Base-by-base conservation (phyloP, 208 protist genomes). In the Acanthamoeba royreba region DNA sequence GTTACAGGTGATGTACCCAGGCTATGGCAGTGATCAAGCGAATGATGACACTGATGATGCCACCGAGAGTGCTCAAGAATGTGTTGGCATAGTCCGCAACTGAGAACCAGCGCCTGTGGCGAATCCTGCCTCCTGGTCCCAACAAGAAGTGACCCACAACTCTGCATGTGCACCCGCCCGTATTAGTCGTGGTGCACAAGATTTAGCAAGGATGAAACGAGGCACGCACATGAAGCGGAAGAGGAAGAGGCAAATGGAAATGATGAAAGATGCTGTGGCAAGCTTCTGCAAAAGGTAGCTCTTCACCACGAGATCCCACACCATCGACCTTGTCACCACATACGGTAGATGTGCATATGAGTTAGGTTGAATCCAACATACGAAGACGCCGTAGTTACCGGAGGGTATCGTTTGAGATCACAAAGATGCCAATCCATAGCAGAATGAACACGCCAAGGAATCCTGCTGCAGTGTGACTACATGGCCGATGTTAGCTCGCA, bases 141-240 rank as follows among this genome's bases (percentile, higher is more conserved):
- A 85, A 28, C 38, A 85, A 45, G 19, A 85, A 55, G 2, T 28
- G 40, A 4, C 25, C 43, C 4, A 85, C 74, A 25, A 85, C 74
- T 15, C 74, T 85, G 40, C 31, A 25, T n/a, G n/a, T n/a, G n/a
- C n/a, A n/a, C n/a, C n/a, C n/a, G n/a, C n/a, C n/a, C n/a, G n/a
- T n/a, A n/a, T n/a, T n/a, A n/a, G n/a, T n/a, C n/a, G n/a, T n/a
- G n/a, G n/a, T n/a, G n/a, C n/a, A n/a, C n/a, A n/a, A n/a, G n/a
- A n/a, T n/a, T n/a, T n/a, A n/a, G n/a, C n/a, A n/a, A n/a, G n/a
- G n/a, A n/a, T n/a, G n/a, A n/a, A n/a, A n/a, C n/a, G n/a, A n/a
- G n/a, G n/a, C n/a, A 9, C 43, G 74, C 53, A 85, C 74, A 85
- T 53, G 43, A 85, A 85, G 42, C 74, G 74, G 74, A 85, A 85